Evolutionary conservation across 768 basidiomycete genomes (phyloP).

Genomic region (Cyclocybe cylindracea): DNA sequence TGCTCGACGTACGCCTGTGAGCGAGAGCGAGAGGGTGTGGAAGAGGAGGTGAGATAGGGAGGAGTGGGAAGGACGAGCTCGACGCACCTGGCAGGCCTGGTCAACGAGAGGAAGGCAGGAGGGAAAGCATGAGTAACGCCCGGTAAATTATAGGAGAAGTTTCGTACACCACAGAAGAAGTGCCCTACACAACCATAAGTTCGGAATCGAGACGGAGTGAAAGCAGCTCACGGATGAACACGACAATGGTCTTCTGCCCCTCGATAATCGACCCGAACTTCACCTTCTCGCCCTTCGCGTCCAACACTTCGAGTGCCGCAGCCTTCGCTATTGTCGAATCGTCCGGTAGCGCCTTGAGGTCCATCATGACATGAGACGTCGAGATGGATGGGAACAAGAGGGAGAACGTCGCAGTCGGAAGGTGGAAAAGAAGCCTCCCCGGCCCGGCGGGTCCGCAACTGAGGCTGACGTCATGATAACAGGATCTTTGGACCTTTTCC

Average conservation of each 20-base stretch:
- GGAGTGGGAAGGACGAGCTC: background rate
- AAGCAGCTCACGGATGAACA: slow-evolving; percentile 56
- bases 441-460: no score
- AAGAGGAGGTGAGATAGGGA: background rate
- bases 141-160: background rate
- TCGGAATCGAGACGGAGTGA: background rate
- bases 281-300: slow-evolving; percentile 45
- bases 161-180: slow-evolving; percentile 63
- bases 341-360: slow-evolving; percentile 32
- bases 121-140: background rate
- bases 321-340: slow-evolving; percentile 35
- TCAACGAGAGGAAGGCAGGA: slow-evolving; percentile 20
- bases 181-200: slow-evolving; percentile 41
- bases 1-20: slow-evolving; percentile 49
- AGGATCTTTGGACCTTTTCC: no score
- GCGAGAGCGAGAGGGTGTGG: background rate
- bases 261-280: slow-evolving; percentile 54
- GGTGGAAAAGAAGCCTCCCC: no score
- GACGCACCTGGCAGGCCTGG: slow-evolving; percentile 38
- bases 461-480: no score
- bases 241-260: slow-evolving; percentile 53
- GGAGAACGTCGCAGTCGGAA: no score
- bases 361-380: background rate
- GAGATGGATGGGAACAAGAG: no score
- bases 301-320: slow-evolving; percentile 40